phyloP scores from a whole-genome alignment of 1,284 basidiomycete genomes.

The Pterulicium gracile region DNA sequence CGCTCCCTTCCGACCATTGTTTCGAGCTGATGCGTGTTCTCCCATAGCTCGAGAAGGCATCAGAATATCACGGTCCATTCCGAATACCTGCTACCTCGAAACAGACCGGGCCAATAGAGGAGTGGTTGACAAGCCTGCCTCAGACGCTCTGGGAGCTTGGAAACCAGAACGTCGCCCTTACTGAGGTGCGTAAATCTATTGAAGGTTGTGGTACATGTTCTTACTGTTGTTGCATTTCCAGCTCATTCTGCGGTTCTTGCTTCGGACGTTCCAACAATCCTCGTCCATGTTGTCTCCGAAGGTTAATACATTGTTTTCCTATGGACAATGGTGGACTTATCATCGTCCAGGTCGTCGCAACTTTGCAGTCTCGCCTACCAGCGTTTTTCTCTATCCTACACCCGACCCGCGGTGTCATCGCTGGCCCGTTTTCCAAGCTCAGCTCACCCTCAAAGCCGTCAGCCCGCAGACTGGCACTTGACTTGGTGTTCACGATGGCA shows the following conservation, averaged over 20 bases:
- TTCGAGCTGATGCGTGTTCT: slow-evolving; percentile 7
- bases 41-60: slow-evolving; percentile 49
- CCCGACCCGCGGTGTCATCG: slow-evolving; percentile 51
- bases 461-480: not conserved
- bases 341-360: slow-evolving; percentile 25
- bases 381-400: slow-evolving; percentile 76
- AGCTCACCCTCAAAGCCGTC: not conserved
- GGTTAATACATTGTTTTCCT: slow-evolving; percentile 32
- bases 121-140: slow-evolving; percentile 64
- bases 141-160: slow-evolving; percentile 79
- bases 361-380: slow-evolving; percentile 46
- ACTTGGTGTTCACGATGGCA: not conserved
- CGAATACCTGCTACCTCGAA: slow-evolving; percentile 21
- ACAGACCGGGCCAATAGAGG: slow-evolving; percentile 31
- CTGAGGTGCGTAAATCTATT: slow-evolving; percentile 47
- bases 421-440: slow-evolving; percentile 68
- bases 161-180: slow-evolving; percentile 37
- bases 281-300: slow-evolving; percentile 29
- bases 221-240: slow-evolving; percentile 22
- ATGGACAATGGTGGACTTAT: no score
- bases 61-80: slow-evolving; percentile 41
- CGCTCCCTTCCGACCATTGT: not conserved
- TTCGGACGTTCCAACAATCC: slow-evolving; percentile 50
- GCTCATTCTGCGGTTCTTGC: slow-evolving; percentile 52
- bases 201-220: no score